Conservation (phyloP, 495 filamentous ascomycete genomes). For the Entonaema liquescens region DNA sequence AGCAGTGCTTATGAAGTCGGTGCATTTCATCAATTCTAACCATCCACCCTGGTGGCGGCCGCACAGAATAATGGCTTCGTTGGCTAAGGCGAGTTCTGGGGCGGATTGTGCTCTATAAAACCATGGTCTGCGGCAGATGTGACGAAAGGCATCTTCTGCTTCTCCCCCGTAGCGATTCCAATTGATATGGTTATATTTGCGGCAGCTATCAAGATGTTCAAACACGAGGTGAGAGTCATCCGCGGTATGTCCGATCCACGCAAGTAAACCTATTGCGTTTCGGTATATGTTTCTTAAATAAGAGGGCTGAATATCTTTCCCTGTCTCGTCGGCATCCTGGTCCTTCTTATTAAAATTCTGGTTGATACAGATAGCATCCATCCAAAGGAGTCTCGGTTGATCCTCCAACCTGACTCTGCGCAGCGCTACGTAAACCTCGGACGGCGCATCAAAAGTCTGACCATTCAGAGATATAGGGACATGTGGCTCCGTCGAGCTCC, state of each 20-base stretch:
- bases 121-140: conserved; percentile 6
- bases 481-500: neutral
- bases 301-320: neutral
- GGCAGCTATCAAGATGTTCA: conserved; percentile 24
- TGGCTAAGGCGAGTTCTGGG: conserved; percentile 8
- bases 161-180: conserved; percentile 24
- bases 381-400: conserved; percentile 15
- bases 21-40: conserved; percentile 12
- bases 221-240: conserved; percentile 28
- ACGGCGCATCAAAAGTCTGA: conserved; percentile 15
- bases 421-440: conserved; percentile 11
- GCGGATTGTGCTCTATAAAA: conserved; percentile 17
- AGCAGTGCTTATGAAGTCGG: neutral
- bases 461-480: conserved; percentile 26
- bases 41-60: conserved; percentile 15
- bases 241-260: conserved; percentile 19
- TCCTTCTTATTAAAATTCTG: neutral
- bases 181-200: conserved; percentile 18
- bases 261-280: conserved; percentile 11
- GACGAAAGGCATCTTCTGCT: conserved; percentile 7
- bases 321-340: neutral
- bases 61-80: conserved; percentile 10
- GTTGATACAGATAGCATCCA: conserved; percentile 26
- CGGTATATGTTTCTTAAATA: conserved; percentile 1
- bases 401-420: conserved; percentile 12